Evolutionary conservation across 1,284 basidiomycete genomes (phyloP).

Genomic region (Microbotryum saponariae): DNA sequence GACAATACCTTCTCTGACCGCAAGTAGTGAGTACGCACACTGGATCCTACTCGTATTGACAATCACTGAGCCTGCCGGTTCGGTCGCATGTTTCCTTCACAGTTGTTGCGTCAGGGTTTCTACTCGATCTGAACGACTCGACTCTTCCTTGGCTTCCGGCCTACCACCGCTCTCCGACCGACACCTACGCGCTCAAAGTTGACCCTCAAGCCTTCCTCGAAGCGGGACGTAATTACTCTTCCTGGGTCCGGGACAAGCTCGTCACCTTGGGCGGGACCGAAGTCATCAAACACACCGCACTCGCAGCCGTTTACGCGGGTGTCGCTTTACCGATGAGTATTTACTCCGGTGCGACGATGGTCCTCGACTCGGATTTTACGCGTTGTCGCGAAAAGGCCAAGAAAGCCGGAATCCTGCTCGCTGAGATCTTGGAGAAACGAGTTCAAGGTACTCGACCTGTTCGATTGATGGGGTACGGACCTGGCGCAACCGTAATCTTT

Average conservation of each 20-base stretch:
- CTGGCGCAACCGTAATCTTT: conserved; percentile 50
- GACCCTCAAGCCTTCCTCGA: conserved; percentile 42
- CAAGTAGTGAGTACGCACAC: conserved; percentile 10
- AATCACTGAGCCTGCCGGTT: not conserved
- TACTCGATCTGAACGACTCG: conserved; percentile 44
- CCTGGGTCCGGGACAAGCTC: conserved; percentile 34
- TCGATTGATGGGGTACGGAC: conserved; percentile 47
- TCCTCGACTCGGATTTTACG: conserved; percentile 42
- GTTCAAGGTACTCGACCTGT: conserved; percentile 51
- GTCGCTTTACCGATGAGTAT: conserved; percentile 48
- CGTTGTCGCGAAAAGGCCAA: conserved; percentile 47
- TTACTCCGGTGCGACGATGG: conserved; percentile 38
- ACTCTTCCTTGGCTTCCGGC: conserved; percentile 42
- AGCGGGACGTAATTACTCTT: conserved; percentile 44
- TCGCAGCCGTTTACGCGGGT: conserved; percentile 49
- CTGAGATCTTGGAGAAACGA: conserved; percentile 49
- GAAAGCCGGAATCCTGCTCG: conserved; percentile 50
- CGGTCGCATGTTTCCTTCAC: conserved; percentile 36
- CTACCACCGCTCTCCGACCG: conserved; percentile 36
- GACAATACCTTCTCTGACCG: conserved; percentile 31
- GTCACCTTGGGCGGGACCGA: conserved; percentile 44
- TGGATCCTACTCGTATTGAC: not conserved
- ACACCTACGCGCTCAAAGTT: conserved; percentile 44
- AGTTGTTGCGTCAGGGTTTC: conserved; percentile 47
- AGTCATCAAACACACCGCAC: conserved; percentile 50